Evolutionary conservation across 371 early-diverging fungal species (phyloP).

Genomic region (Massospora cicadina): DNA sequence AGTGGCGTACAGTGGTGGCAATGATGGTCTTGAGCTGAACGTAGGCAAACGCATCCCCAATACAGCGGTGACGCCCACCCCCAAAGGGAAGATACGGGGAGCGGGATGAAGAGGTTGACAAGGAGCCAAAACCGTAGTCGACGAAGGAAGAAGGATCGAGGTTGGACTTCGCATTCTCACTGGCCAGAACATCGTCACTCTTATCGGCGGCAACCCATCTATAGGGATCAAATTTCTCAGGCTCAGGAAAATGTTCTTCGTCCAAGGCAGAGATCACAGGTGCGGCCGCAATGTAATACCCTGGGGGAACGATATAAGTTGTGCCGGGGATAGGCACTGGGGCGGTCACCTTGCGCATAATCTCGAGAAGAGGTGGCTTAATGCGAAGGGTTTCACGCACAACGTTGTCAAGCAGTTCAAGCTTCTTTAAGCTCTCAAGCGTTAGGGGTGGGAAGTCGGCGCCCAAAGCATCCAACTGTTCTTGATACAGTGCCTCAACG

Average conservation of each 20-base stretch:
- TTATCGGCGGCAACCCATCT: conserved; percentile 33
- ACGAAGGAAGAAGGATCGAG: conserved; percentile 19
- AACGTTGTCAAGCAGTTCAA: conserved; percentile 56
- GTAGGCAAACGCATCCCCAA: conserved; percentile 92
- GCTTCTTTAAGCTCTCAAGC: conserved; percentile 60
- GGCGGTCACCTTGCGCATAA: conserved; percentile 79
- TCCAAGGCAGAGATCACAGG: conserved; percentile 74
- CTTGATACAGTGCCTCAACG: conserved; percentile 31
- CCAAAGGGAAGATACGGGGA: conserved; percentile 90
- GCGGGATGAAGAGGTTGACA: conserved; percentile 54
- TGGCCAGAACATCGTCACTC: conserved; percentile 8
- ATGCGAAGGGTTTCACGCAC: conserved; percentile 85
- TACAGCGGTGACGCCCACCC: conserved; percentile 95
- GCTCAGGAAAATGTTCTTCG: conserved; percentile 52
- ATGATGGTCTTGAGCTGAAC: conserved; percentile 88
- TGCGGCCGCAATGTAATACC: conserved; percentile 68
- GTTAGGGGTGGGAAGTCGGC: conserved; percentile 33
- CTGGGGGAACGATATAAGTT: conserved; percentile 72
- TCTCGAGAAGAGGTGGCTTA: conserved; percentile 79
- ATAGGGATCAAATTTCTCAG: conserved; percentile 55
- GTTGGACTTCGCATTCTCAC: conserved; percentile 19
- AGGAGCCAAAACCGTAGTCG: conserved; percentile 73
- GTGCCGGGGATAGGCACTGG: conserved; percentile 41
- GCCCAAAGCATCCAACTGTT: conserved; percentile 40
- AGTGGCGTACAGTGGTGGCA: conserved; percentile 53